Base-by-base conservation (phyloP, 169 alveolate genomes). In the Plasmodium adleri region DNA sequence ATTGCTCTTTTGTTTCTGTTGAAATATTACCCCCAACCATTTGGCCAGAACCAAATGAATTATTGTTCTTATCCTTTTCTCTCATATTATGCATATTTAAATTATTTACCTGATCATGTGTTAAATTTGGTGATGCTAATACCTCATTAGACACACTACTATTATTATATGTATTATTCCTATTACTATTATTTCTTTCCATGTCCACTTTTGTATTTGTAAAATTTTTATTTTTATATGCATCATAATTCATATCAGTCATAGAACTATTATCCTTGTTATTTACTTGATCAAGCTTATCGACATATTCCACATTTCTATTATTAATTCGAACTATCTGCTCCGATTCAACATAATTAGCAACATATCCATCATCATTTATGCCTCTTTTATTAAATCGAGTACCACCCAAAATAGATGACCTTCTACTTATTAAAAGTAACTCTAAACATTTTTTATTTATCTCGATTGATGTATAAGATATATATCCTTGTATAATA, bases 291-390 rank as follows among this genome's bases (percentile, higher is more conserved):
- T 72, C 85, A 58, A 96, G 95, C 2, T 96, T 91, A 91, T 91
- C 95, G 26, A 95, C 90, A 66, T 68, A 89, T 58, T 92, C 49
- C 5, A 72, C 60, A 85, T 70, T 93, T 73, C 88, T 67, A 63
- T 92, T 94, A 56, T 91, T 92, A 75, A 94, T 94, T 26, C 97
- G 90, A 26, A 97, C 70, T 28, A 97, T 93, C 70, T 95, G 93
- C 88, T 99, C 99, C 7, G 99, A 96, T 90, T 98, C 99, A 10
- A 98, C 99, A 80, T 95, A 97, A 93, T 98, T 98, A 2, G 99
- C 97, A 20, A 93, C 97, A 70, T 95, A 92, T 6, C 97, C 97
- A 22, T 93, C 95, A 49, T 93, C 88, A 85, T 97, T 98, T 17
- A 98, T 96, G 6, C 99, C 99, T 76, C 99, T 94, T 54, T 97